Evolutionary conservation across 257 asterid genomes (phyloP).

Genomic region (Plantago major): DNA sequence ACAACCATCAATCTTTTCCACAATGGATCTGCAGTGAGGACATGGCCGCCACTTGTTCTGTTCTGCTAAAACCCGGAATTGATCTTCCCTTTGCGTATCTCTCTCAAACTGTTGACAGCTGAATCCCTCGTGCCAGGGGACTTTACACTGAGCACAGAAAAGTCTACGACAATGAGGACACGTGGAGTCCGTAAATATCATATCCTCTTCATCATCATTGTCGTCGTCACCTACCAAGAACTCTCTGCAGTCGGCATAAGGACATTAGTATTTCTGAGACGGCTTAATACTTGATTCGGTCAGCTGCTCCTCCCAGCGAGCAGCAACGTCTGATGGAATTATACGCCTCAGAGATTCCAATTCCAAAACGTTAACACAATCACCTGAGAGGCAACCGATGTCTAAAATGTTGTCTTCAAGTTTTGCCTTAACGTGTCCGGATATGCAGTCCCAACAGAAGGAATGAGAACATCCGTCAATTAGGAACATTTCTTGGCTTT

Average conservation of each 20-base stretch:
- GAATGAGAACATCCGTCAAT: conserved; percentile 23
- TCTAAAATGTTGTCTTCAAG: conserved; percentile 23
- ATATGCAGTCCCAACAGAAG: conserved; percentile 28
- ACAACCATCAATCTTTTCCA: conserved; percentile 51
- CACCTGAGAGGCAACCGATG: conserved; percentile 41
- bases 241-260: conserved; percentile 37
- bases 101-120: conserved; percentile 34
- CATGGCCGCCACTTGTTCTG: conserved; percentile 46
- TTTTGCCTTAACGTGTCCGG: conserved; percentile 32
- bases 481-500: conserved; percentile 14
- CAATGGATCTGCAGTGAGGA: conserved; percentile 35
- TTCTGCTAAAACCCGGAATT: conserved; percentile 36
- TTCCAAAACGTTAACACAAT: conserved; percentile 27
- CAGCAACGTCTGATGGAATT: too few relatives aligned
- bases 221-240: conserved; percentile 36
- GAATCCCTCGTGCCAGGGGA: conserved; percentile 46
- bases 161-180: conserved; percentile 43
- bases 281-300: conserved; percentile 31
- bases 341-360: conserved; percentile 14
- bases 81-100: conserved; percentile 18
- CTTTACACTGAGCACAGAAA: conserved; percentile 49
- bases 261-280: conserved; percentile 42
- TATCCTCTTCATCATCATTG: conserved; percentile 23
- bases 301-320: conserved; percentile 41
- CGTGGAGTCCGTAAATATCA: conserved; percentile 24